Evolutionary conservation across 2,329 filamentous ascomycete genomes (phyloP), one percentile per base, ranked within the genome.

Genomic region (Hypocreales sp.): DNA sequence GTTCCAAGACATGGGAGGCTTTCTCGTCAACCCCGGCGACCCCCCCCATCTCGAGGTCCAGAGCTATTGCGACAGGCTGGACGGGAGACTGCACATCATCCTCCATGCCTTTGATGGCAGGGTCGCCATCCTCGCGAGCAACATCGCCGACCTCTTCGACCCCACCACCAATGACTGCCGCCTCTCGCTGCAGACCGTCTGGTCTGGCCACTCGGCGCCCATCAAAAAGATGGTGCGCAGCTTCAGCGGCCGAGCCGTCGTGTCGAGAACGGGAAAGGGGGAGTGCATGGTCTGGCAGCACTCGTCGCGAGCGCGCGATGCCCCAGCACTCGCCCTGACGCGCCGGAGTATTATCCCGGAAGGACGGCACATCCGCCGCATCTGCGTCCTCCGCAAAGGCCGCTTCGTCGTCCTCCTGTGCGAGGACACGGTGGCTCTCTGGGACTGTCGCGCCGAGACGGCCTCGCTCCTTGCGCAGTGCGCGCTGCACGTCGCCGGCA

Each of bases 181-280:
- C 2, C 53, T 92, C 11, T 53, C 58, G 13, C 61, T 71, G 10
- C 70, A 67, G 35, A 67, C 72, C 3, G 65, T 74, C 2, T 92
- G 84, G 81, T 82, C 82, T 2, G 86, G 87, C 1, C 86, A 94
- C 55, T 79, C 78, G 11, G 67, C 67, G 11, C 64, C 81, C 0
- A 72, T 94, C 35, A 77, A 79, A 42, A 92, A 92, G 46, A 80
- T 93, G 33, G 77, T 92, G 24, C 76, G 84, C 34, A 92, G 86
- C 42, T 79, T 79, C 23, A 80, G 75, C 41, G 86, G 84, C 7
- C 67, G 72, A 36, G 78, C 82, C 5, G 60, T 93, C 23, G 72
- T 92, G 18, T 92, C 86, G 6, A 67, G 82, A 27, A 92, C 86
- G 0, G 64, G 72, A 32, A 63, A 74, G 23, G 79, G 82, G 33